These are phyloP conservation scores for Aegilops tauschii DNA, from an alignment of 176 grass and related monocot species.

Conservation along the genomic window DNA sequence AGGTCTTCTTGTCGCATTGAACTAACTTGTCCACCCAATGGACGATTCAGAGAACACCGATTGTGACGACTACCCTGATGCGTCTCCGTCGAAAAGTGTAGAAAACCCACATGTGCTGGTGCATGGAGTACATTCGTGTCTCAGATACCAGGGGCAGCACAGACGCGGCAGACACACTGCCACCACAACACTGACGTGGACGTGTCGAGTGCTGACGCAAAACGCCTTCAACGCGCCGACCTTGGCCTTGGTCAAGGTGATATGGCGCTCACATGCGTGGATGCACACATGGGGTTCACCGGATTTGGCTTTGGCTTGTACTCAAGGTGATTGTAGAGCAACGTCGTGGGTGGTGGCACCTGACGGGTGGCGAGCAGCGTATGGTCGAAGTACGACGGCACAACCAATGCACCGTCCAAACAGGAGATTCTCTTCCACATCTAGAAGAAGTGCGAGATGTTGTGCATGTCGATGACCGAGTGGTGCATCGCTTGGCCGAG, in stretches of 20 bases:
- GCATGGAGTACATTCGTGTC: conserved; percentile 58
- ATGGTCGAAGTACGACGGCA: conserved; percentile 41
- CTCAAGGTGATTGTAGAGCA: conserved; percentile 51
- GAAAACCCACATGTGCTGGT: conserved; percentile 28
- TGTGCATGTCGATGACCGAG: conserved; percentile 17
- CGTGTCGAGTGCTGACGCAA: conserved; percentile 12
- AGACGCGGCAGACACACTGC: conserved; percentile 44
- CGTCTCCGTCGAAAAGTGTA: no score
- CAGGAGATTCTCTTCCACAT: conserved; percentile 34
- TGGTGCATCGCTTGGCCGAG: conserved; percentile 48
- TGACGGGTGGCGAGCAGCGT: conserved; percentile 30
- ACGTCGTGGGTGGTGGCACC: not conserved
- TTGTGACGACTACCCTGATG: no score
- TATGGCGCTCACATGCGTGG: conserved; percentile 28
- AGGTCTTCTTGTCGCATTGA: no score
- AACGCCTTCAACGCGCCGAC: conserved; percentile 28
- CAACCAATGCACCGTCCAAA: not conserved
- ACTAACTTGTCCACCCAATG: no score
- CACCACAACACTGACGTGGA: conserved; percentile 49
- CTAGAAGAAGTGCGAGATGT: conserved; percentile 41
- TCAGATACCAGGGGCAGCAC: conserved; percentile 1
- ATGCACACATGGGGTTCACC: not conserved
- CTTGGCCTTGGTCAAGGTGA: conserved; percentile 20
- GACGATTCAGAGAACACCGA: no score
- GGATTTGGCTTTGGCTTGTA: conserved; percentile 31